Evolutionary conservation across 1,284 basidiomycete species (phyloP).

Genomic region (Malassezia yamatoensis): DNA sequence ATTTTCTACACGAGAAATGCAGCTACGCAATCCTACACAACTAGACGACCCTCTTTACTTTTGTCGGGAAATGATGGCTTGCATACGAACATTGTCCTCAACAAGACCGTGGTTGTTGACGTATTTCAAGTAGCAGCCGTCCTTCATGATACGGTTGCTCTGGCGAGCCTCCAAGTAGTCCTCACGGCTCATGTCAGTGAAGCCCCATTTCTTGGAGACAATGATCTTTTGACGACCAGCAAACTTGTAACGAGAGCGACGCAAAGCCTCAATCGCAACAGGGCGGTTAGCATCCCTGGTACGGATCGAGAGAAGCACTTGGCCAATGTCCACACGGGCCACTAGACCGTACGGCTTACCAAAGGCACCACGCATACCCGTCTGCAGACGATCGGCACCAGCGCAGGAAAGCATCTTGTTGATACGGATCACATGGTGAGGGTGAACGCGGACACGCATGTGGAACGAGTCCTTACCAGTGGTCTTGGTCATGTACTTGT

Average conservation of each 20-base stretch:
- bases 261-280: slow-evolving; percentile 86
- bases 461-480: slow-evolving; percentile 99
- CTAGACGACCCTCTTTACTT: slow-evolving; percentile 26
- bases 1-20: slow-evolving; percentile 5
- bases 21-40: not conserved
- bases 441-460: slow-evolving; percentile 90
- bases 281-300: slow-evolving; percentile 78
- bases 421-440: slow-evolving; percentile 97
- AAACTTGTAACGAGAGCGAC: slow-evolving; percentile 87
- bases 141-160: slow-evolving; percentile 52
- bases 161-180: slow-evolving; percentile 81
- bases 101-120: slow-evolving; percentile 44
- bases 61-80: slow-evolving; percentile 42
- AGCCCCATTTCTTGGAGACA: slow-evolving; percentile 61
- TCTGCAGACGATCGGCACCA: slow-evolving; percentile 89
- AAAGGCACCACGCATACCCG: slow-evolving; percentile 99
- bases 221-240: slow-evolving; percentile 99
- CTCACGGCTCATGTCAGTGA: slow-evolving; percentile 85
- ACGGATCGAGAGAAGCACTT: slow-evolving; percentile 90
- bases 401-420: slow-evolving; percentile 99
- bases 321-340: slow-evolving; percentile 91
- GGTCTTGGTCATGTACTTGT: slow-evolving; percentile 99
- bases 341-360: slow-evolving; percentile 96
- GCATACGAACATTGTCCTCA: slow-evolving; percentile 42
- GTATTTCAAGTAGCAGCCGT: slow-evolving; percentile 47